These are phyloP conservation scores for Cladorrhinum samala DNA, from an alignment of 495 filamentous ascomycete species.

Conservation along the genomic window DNA sequence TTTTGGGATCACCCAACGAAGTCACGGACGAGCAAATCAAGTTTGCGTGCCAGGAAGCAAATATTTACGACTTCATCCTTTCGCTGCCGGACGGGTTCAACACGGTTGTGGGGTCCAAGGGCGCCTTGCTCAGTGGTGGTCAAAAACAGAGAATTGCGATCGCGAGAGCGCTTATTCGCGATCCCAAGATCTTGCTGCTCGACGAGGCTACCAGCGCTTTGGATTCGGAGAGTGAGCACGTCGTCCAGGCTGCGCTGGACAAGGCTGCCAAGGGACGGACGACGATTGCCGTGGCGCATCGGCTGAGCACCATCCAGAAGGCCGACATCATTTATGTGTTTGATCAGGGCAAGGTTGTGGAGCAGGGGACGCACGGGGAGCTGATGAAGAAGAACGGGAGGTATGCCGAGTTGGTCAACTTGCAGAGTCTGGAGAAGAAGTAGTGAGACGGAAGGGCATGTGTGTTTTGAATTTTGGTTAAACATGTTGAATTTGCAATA, in stretches of 20 bases:
- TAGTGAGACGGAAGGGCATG: constrained; percentile 1
- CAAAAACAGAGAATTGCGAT: constrained; percentile 79
- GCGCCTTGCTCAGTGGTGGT: constrained; percentile 65
- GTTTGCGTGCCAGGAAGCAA: constrained; percentile 58
- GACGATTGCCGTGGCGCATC: constrained; percentile 71
- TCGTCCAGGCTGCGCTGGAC: constrained; percentile 69
- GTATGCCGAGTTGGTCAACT: constrained; percentile 51
- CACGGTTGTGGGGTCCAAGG: constrained; percentile 60
- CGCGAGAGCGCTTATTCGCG: constrained; percentile 69
- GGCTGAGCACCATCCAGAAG: constrained; percentile 53
- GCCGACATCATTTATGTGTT: constrained; percentile 56
- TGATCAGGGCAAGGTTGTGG: constrained; percentile 50
- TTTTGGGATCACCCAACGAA: constrained; percentile 43
- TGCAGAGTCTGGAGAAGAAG: constrained; percentile 69
- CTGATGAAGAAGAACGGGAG: constrained; percentile 46
- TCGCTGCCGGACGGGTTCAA: constrained; percentile 58
- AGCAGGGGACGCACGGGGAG: constrained; percentile 49
- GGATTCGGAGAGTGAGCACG: constrained; percentile 69
- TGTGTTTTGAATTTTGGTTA: too few relatives aligned
- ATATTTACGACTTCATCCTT: constrained; percentile 61
- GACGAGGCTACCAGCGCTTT: constrained; percentile 78
- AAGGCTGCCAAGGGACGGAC: constrained; percentile 58
- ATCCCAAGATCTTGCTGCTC: constrained; percentile 66
- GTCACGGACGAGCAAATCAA: constrained; percentile 49
- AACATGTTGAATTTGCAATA: not conserved